These are phyloP conservation scores for Phytophthora syringae DNA, from an alignment of 352 stramenopile genomes.

Conservation along the genomic window DNA sequence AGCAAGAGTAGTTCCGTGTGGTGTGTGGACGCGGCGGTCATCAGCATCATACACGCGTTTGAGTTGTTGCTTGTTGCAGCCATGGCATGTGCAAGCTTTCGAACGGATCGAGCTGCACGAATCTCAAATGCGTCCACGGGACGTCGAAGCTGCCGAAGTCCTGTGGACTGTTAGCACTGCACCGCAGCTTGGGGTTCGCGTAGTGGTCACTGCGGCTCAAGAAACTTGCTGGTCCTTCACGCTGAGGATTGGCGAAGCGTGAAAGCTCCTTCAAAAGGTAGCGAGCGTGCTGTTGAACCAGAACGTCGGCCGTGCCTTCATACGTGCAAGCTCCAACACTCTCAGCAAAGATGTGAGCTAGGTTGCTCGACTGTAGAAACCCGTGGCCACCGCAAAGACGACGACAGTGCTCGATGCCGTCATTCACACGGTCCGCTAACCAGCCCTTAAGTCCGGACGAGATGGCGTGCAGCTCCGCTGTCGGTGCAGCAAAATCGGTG, in stretches of 20 bases:
- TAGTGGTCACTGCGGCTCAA: conserved; percentile 29
- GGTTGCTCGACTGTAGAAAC: conserved; percentile 43
- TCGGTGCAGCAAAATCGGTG: conserved; percentile 40
- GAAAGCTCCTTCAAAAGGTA: conserved; percentile 44
- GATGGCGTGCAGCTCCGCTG: conserved; percentile 61
- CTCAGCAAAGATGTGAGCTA: conserved; percentile 42
- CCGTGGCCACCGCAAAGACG: conserved; percentile 57
- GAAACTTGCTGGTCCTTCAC: conserved; percentile 27
- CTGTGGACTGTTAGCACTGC: conserved; percentile 28
- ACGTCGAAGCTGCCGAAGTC: conserved; percentile 49
- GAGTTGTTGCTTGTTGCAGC: conserved; percentile 50
- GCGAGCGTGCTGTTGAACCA: conserved; percentile 50
- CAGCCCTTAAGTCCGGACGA: conserved; percentile 64
- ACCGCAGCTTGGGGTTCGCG: conserved; percentile 40
- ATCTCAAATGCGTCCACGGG: conserved; percentile 50
- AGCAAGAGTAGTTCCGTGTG: conserved; percentile 62
- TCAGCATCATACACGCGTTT: conserved; percentile 63
- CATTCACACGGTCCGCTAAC: conserved; percentile 48
- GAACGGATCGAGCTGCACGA: conserved; percentile 38
- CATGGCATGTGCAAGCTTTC: conserved; percentile 41
- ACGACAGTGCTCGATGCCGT: conserved; percentile 53
- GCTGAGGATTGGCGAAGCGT: not conserved
- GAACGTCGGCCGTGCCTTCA: conserved; percentile 56
- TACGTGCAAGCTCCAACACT: conserved; percentile 45
- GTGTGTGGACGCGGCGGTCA: conserved; percentile 52